Percentiles rank a stretch among this genome's conserved stretches.
These are phyloP conservation scores for Corinectria fuckeliana DNA, from an alignment of 2,329 filamentous ascomycete genomes.

Conservation along the genomic window DNA sequence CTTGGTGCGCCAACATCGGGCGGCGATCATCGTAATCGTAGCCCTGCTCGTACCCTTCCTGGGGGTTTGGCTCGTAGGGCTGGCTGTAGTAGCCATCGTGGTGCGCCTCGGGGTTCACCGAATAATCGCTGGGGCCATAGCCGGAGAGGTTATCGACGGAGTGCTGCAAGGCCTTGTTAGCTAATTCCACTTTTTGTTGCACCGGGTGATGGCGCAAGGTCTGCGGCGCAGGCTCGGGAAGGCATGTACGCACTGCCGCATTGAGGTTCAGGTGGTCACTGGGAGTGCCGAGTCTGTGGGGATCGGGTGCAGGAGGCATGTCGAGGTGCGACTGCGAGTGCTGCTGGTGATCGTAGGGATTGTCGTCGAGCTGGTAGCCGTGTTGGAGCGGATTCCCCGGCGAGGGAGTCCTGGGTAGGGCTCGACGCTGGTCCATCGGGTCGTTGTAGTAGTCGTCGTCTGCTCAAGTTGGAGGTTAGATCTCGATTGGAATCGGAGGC, in stretches of 20 bases:
- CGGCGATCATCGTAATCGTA: conserved; percentile 75
- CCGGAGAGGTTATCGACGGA: conserved; percentile 58
- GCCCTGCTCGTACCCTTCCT: conserved; percentile 67
- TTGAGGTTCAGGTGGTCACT: conserved; percentile 83
- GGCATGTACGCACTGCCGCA: conserved; percentile 71
- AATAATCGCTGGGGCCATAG: conserved; percentile 68
- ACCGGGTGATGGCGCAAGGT: not conserved
- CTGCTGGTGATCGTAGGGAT: conserved; percentile 63
- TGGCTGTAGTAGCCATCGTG: conserved; percentile 87
- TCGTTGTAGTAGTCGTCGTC: conserved; percentile 68
- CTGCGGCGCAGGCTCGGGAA: not conserved
- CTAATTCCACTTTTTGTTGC: not conserved
- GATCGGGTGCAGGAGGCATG: conserved; percentile 38
- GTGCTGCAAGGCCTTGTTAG: conserved; percentile 47
- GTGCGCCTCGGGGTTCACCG: conserved; percentile 81
- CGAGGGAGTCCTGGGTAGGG: conserved; percentile 36
- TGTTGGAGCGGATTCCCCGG: conserved; percentile 64
- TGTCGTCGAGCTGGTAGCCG: conserved; percentile 84
- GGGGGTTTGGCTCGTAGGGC: conserved; percentile 75
- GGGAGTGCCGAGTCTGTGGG: conserved; percentile 59
- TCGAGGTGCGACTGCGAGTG: conserved; percentile 35
- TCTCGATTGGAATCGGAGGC: not conserved
- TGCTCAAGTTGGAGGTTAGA: conserved; percentile 38
- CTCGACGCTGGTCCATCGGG: conserved; percentile 56
- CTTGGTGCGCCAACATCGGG: conserved; percentile 76